Conservation (phyloP, 2,329 filamentous ascomycete species). For the Clarireedia monteithiana region DNA sequence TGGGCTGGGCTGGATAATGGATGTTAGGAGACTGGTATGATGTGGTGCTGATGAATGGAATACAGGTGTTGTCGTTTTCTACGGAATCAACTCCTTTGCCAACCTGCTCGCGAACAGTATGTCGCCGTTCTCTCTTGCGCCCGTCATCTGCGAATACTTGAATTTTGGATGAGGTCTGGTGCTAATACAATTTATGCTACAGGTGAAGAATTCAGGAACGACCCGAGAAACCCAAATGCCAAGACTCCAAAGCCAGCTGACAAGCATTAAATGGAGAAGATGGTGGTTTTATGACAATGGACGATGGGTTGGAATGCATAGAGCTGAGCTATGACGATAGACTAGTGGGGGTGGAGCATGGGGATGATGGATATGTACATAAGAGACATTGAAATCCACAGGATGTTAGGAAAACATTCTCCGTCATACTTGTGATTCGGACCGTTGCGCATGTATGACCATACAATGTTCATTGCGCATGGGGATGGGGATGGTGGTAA, state of each 20-base stretch:
- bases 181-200: slow-evolving; percentile 16
- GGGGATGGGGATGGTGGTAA: too few species aligned
- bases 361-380: neutral
- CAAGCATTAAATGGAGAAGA: slow-evolving; percentile 22
- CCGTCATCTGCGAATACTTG: neutral
- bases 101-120: slow-evolving; percentile 72
- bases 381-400: slow-evolving; percentile 1
- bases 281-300: neutral
- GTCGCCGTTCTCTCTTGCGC: slow-evolving; percentile 29
- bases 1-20: too few species aligned
- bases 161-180: neutral
- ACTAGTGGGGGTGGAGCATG: neutral
- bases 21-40: too few species aligned
- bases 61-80: slow-evolving; percentile 77
- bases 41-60: slow-evolving; percentile 13
- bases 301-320: slow-evolving; percentile 1
- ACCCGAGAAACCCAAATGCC: slow-evolving; percentile 73
- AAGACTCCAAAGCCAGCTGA: slow-evolving; percentile 28
- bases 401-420: too few species aligned
- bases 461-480: too few species aligned
- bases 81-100: slow-evolving; percentile 82
- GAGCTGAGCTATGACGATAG: neutral
- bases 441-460: too few species aligned
- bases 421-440: too few species aligned
- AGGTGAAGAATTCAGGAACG: slow-evolving; percentile 97